phyloP scores from a whole-genome alignment of 768 basidiomycete species.

The Leccinellum rugosiceps region DNA sequence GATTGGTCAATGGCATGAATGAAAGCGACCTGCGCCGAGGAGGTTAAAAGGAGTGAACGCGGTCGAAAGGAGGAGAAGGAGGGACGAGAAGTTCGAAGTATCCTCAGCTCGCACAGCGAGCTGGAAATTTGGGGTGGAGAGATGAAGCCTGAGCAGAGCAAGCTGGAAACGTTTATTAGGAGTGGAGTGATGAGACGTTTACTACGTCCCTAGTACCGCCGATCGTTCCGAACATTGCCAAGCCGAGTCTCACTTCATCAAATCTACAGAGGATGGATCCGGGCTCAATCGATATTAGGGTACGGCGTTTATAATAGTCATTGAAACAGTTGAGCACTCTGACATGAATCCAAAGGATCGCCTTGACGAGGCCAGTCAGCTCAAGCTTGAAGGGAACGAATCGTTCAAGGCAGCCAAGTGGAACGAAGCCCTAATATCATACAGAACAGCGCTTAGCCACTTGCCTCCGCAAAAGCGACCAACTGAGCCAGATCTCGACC shows the following conservation, averaged over 20 bases:
- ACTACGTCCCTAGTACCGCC: neutral
- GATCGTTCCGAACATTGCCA: neutral
- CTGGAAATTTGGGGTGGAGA: too few species aligned
- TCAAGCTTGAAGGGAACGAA: constrained; percentile 76
- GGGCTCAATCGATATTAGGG: neutral
- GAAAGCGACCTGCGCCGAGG: constrained; percentile 54
- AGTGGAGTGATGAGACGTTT: neutral
- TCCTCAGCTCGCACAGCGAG: constrained; percentile 15
- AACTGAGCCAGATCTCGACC: constrained; percentile 15
- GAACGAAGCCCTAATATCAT: constrained; percentile 68
- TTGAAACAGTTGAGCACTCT: neutral
- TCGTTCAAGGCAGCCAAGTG: constrained; percentile 64
- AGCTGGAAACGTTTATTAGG: neutral
- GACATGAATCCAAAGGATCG: constrained; percentile 34
- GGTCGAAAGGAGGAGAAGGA: constrained; percentile 7
- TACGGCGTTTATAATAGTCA: neutral
- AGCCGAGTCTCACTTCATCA: neutral
- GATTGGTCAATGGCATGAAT: constrained; percentile 40
- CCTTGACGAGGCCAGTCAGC: constrained; percentile 51
- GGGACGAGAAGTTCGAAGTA: neutral
- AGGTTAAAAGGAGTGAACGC: constrained; percentile 28
- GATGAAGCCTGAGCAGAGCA: neutral
- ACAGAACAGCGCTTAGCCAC: constrained; percentile 62
- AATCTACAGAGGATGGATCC: neutral
- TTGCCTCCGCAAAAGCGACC: constrained; percentile 50